These are phyloP conservation scores for Ustilago shanxiensis DNA, from an alignment of 1,284 basidiomycete genomes.

Conservation along the genomic window DNA sequence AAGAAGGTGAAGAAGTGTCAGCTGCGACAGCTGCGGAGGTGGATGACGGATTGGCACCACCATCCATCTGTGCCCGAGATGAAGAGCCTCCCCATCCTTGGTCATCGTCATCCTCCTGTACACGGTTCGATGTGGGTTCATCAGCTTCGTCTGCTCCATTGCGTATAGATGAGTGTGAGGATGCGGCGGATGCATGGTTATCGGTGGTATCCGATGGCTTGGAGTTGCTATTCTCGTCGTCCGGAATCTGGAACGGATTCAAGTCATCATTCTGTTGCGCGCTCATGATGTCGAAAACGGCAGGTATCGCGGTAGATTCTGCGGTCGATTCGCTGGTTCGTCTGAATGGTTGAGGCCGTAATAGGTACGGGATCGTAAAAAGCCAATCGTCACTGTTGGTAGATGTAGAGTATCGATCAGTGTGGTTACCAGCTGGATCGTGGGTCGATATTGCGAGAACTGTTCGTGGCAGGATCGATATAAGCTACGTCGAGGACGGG, in stretches of 20 bases:
- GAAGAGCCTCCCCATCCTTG: slow-evolving; percentile 45
- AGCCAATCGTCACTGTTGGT: no score
- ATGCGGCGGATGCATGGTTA: slow-evolving; percentile 17
- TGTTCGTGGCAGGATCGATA: no score
- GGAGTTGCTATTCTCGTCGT: slow-evolving; percentile 28
- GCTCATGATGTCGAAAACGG: slow-evolving; percentile 38
- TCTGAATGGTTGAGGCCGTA: background rate
- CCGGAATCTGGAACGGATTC: slow-evolving; percentile 54
- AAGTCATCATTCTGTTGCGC: slow-evolving; percentile 24
- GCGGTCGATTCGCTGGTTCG: background rate
- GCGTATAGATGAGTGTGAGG: slow-evolving; percentile 24
- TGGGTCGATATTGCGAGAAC: no score
- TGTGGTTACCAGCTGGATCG: no score
- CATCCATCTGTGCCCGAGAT: slow-evolving; percentile 27
- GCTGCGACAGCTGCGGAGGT: background rate
- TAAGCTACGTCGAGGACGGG: no score
- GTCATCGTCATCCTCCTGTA: slow-evolving; percentile 36
- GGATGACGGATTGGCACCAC: slow-evolving; percentile 4
- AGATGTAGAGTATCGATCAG: no score
- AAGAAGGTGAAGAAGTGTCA: slow-evolving; percentile 21
- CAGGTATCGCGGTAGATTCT: background rate
- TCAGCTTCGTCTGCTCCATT: background rate
- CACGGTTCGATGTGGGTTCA: background rate
- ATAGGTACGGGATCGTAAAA: no score
- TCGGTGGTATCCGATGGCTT: slow-evolving; percentile 10